Evolutionary conservation across 208 protist genomes (phyloP), one percentile per base, ranked within the genome.

Genomic region (Wallacemonas sp.): DNA sequence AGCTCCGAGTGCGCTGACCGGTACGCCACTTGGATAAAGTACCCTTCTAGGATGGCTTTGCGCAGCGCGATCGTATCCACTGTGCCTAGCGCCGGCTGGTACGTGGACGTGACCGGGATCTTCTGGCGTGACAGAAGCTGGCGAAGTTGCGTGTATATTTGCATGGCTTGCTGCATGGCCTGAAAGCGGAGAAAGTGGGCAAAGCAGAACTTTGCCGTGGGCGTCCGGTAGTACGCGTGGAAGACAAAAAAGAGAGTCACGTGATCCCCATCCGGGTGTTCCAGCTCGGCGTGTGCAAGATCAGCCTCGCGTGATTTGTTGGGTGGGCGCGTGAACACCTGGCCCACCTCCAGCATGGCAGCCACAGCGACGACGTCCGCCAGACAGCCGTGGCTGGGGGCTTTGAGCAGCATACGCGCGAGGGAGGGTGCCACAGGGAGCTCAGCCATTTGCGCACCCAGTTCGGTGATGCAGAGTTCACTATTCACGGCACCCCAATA

Each of bases 401-500:
- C 83, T 41, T 74, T 76, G 17, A 98, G 66, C 41, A 98, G 74
- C 90, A 97, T 95, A 56, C 98, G 97, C 5, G 96, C 73, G 0
- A 99, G 62, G 73, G 97, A 91, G 30, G 98, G 97, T 67, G 90
- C 84, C 5, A 93, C 72, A 9, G 91, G 88, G 38, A 96, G 62
- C 30, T 76, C 70, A 2, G 86, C 86, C 80, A 96, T 86, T 36
- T 77, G 66, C 17, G 61, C 61, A 6, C 91, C 91, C 54, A 96
- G 79, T 2, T 74, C 71, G 6, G 87, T 96, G 39, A 96, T 63
- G 38, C 69, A 68, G 12, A 93, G 51, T 24, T 96, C 97, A 31
- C 99, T 98, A 79, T 99, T 91, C 30, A 99, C 84, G 2, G 99
- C 98, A 6, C 98, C 98, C 17, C 99, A 90, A 74, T 98, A 98